Evolutionary conservation across 805 yeast species (phyloP), one percentile per base, ranked within the genome.

Genomic region (Suhomyces sp.): DNA sequence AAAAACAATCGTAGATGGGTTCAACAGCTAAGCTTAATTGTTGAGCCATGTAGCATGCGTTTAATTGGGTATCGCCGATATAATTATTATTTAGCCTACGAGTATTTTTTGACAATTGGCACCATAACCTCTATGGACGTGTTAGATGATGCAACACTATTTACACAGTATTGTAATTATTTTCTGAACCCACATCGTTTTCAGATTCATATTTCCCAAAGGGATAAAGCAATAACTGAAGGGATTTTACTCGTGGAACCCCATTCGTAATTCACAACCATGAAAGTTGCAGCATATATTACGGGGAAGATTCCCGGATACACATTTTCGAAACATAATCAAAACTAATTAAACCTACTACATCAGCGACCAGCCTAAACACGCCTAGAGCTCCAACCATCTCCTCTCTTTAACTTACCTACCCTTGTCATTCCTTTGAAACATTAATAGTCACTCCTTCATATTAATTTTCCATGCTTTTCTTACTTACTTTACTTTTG

Each of bases 401-500:
- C 6, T 26, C 13, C 29, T 38, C 42, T 38, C 10, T n/a, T 19
- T 19, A 13, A 36, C 15, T 10, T 9, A 7, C 26, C 23, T 12
- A 19, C 46, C 22, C 46, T 24, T 24, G 31, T 44, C 31, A 44
- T 44, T n/a, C 46, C 36, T 33, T 33, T 33, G 36, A 33, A n/a
- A 10, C 47, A 27, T n/a, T 26, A 27, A 26, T 17, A 15, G 36
- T 45, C 36, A 45, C 41, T 42, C 46, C 27, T 42, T 42, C 31
- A 42, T 24, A 22, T 24, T 7, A 19, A 19, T 23, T 41, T 22
- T 41, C 22, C 22, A 47, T 47, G 49, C 42, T 47, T 47, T 38
- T 29, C 40, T 27, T 44, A 6, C 49, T 45, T 29, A 45, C 48
- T 31, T 22, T 48, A 41, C 29, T 46, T 46, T 35, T 47, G 19